Evolutionary conservation across 768 basidiomycete species (phyloP).

Genomic region (Leucocoprinus birnbaumii): DNA sequence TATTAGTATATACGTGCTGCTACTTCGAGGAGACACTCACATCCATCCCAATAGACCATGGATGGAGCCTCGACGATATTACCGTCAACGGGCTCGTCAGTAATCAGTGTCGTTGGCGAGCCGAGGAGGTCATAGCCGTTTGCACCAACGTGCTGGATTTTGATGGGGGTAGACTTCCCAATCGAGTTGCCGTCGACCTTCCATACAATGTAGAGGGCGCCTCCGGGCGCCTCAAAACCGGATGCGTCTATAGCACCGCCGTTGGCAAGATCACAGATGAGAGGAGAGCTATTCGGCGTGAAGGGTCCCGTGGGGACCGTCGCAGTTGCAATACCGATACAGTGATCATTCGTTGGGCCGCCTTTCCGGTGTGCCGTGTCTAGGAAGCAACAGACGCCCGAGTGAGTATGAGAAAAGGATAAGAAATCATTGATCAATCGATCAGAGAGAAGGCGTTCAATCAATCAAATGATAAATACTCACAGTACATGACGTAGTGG

Average conservation of each 20-base stretch:
- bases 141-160: too few species aligned
- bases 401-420: too few species aligned
- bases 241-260: neutral
- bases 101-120: neutral
- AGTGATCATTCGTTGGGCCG: too few species aligned
- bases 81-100: neutral
- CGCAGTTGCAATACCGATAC: too few species aligned
- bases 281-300: slow-evolving; percentile 9
- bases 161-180: neutral
- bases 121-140: neutral
- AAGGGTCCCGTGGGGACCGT: too few species aligned
- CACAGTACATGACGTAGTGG: slow-evolving; percentile 1
- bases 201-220: neutral
- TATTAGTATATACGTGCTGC: neutral
- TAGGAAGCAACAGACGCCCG: neutral
- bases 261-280: neutral
- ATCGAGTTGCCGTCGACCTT: neutral
- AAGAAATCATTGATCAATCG: neutral
- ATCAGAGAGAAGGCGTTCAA: too few species aligned
- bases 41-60: neutral
- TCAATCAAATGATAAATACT: neutral
- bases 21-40: neutral
- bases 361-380: neutral
- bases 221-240: neutral
- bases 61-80: neutral